Base-by-base conservation (phyloP, 2,329 filamentous ascomycete genomes). In the Pseudogymnoascus sp. region DNA sequence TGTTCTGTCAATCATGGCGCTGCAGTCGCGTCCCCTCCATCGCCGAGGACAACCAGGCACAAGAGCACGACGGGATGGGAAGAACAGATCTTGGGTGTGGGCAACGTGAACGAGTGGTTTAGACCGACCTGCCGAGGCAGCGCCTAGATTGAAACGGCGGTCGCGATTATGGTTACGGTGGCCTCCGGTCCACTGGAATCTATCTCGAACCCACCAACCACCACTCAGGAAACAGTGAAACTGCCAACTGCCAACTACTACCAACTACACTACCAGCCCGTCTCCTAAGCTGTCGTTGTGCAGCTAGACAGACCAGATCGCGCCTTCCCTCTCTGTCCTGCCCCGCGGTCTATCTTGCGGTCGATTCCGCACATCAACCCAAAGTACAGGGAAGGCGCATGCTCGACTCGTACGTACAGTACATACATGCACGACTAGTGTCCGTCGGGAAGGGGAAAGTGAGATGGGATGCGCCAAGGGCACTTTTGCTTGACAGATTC, bases 41-140 rank as follows among this genome's bases (percentile, higher is more conserved):
- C 12, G 41, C 41, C 22, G n/a, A 28, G 18, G 14, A 25, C 22
- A 1, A 47, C 22, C 41, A 47, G 41, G 22, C 41, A 47, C 41
- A 47, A 22, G 12, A 28, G 22, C 41, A 16, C 22, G 14, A 28
- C 41, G 22, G 14, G 41, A 47, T 11, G 20, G 22, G 20, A 9
- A 47, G 14, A 47, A 47, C 41, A 47, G 41, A 47, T 28, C 41
- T 47, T 47, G 41, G 41, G 41, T 47, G 20, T 47, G 41, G 41
- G 22, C 20, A 28, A 47, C 20, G 12, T 20, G 22, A 28, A 47
- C n/a, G 41, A 47, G 41, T 47, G 41, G 41, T 20, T 47, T 22
- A 28, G 6, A 28, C 22, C n/a, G 22, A 47, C 28, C 41, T 47
- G 41, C 22, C 22, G 14, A 28, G 22, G 22, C 14, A 47, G 20